A percentile compares a stretch with the other conserved stretches of the same genome.
These are phyloP conservation scores for Xylariaceae sp. DNA, from an alignment of 2,329 filamentous ascomycete genomes.

Conservation along the genomic window DNA sequence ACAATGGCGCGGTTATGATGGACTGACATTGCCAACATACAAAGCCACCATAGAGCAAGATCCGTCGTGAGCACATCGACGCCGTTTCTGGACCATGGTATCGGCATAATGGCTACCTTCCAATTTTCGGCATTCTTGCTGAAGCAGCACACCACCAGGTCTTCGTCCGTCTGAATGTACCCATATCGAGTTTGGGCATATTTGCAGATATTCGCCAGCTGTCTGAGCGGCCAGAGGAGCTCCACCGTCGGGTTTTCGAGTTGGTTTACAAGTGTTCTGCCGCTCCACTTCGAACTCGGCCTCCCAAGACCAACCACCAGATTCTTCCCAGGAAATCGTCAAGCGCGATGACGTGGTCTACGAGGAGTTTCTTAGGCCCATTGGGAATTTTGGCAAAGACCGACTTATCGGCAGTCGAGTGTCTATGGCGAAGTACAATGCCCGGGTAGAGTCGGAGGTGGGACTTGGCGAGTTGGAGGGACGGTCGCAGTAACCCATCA, in stretches of 20 bases:
- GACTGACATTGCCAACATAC: constrained; percentile 7
- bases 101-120: constrained; percentile 6
- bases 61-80: constrained; percentile 8
- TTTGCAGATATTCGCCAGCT: constrained; percentile 1
- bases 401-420: background rate
- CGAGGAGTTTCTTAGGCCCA: background rate
- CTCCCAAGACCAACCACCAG: background rate
- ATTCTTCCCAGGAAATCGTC: background rate
- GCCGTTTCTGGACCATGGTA: constrained; percentile 3
- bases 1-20: background rate
- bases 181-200: constrained; percentile 1
- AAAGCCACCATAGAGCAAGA: constrained; percentile 15
- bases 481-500: background rate
- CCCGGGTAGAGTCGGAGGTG: background rate
- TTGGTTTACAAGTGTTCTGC: background rate
- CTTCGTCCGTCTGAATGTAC: constrained; percentile 4
- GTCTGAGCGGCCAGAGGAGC: background rate
- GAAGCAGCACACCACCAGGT: background rate
- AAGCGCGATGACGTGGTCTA: background rate
- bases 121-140: background rate
- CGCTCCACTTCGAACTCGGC: background rate
- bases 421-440: background rate
- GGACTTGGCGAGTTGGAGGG: background rate
- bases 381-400: background rate
- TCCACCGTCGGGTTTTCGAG: background rate